phyloP scores from a whole-genome alignment of 441 rosid species.

The Erodium texanum region DNA sequence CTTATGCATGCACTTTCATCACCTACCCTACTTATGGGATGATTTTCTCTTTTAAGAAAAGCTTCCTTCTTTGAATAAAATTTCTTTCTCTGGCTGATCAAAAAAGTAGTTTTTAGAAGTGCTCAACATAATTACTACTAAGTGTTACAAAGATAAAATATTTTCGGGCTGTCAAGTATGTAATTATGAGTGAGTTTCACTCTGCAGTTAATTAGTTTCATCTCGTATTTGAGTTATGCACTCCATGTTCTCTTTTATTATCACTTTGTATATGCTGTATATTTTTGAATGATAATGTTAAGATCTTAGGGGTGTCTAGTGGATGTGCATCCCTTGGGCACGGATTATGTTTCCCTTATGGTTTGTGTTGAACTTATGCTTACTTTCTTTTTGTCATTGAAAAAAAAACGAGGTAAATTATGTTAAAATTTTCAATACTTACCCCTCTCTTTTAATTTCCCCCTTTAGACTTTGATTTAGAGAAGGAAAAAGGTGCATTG shows the following conservation, averaged over 20 bases:
- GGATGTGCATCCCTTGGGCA: not conserved
- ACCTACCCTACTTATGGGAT: too few relatives aligned
- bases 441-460: not conserved
- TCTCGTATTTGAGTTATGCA: not conserved
- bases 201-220: not conserved
- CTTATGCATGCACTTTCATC: too few relatives aligned
- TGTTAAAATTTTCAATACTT: not conserved
- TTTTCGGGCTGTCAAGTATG: too few relatives aligned
- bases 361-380: not conserved
- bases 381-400: not conserved
- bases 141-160: too few relatives aligned
- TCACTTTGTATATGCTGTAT: not conserved
- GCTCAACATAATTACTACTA: too few relatives aligned
- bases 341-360: not conserved
- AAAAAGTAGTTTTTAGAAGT: too few relatives aligned
- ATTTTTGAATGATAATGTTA: not conserved
- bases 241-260: not conserved
- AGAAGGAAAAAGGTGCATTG: slow-evolving; percentile 76
- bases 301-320: not conserved
- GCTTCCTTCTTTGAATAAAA: too few relatives aligned
- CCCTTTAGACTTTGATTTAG: slow-evolving; percentile 71
- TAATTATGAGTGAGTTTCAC: too few relatives aligned
- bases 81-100: too few relatives aligned
- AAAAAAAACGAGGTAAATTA: not conserved
- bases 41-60: too few relatives aligned